Base-by-base conservation (phyloP, 352 stramenopile genomes). In the Thraustochytrium sp. region DNA sequence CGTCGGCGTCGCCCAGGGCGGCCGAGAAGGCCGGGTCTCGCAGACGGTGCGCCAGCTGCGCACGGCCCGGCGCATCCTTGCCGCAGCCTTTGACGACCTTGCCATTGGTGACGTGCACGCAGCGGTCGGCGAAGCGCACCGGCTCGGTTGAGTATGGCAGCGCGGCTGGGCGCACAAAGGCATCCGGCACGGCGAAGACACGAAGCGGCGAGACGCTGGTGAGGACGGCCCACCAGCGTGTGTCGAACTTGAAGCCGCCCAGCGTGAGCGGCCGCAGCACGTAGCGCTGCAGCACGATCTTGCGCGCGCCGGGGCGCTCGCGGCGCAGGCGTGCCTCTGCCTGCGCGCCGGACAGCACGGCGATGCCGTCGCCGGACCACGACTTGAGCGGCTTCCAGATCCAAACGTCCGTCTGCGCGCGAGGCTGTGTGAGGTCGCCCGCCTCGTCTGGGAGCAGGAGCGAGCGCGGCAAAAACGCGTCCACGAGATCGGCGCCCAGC, bases 281-380 rank as follows among this genome's bases (percentile, higher is more conserved):
- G 5, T 84, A 84, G 31, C n/a, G n/a, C 31, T 84, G 75, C 42
- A 84, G 21, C 74, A 84, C 31, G 18, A 77, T n/a, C 40, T 77
- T 77, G 21, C 64, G 42, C 34, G 65, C n/a, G 13, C 40, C 46
- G 4, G 26, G 23, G 18, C 48, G 68, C 51, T 80, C 31, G 31
- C 44, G 34, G 5, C 8, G 18, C 9, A 31, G 21, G 29, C 29
- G 34, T 26, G 37, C 48, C 49, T 46, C 16, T 8, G 48, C 68
- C 46, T 68, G 34, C 68, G 34, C 34, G 8, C 31, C 48, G 23
- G 62, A 31, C 16, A 80, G 31, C 37, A 80, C 53, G 18, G 31
- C 5, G 26, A 80, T 53, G n/a, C 68, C 68, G 16, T 68, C 68
- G 1, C 68, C 68, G 1, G 68, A 80, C 68, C 68, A 80, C 16